Base-by-base conservation (phyloP, 2,329 filamentous ascomycete genomes). In the Alternaria postmessia region DNA sequence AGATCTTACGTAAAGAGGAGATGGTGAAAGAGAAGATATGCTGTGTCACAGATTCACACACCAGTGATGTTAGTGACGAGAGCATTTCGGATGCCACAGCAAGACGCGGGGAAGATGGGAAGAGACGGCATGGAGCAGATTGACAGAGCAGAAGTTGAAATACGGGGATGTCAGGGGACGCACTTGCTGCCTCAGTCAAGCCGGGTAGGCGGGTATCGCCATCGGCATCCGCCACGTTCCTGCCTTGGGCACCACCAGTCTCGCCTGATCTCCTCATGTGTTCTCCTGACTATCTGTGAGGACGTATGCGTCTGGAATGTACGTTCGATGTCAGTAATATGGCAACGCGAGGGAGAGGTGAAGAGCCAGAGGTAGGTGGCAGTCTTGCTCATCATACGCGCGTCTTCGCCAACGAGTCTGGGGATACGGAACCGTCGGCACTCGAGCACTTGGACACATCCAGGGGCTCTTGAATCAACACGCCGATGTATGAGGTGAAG, bases 401-500 rank as follows among this genome's bases (percentile, higher is more conserved):
- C 44, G 44, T 48, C 44, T 48, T 12, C 28, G 18, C 32, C 44
- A 32, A 32, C 28, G 22, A 34, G 28, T 34, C 28, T 9, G 32
- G 18, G 7, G 4, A 34, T 22, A 22, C 28, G 44, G 44, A 34
- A 48, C n/a, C 11, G 11, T 28, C 44, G 28, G 44, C 44, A 48
- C 28, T 22, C 18, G 5, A 22, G 7, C 12, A 34, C 26, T 48
- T 34, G 28, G 18, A 48, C n/a, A 34, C 28, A 8, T 7, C 12
- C 44, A 48, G 44, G 44, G 44, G 44, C 18, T 41, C 44, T 34
- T 18, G 14, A 48, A 48, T 18, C 44, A 48, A 48, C 18, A 36
- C 30, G 32, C 46, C 22, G 28, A 26, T 51, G 34, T 30, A 9
- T 54, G 41, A 32, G 36, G 26, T 52, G 36, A 30, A 48, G 46